Evolutionary conservation across 768 basidiomycete species (phyloP).

Genomic region (Phaeotremella fagi): DNA sequence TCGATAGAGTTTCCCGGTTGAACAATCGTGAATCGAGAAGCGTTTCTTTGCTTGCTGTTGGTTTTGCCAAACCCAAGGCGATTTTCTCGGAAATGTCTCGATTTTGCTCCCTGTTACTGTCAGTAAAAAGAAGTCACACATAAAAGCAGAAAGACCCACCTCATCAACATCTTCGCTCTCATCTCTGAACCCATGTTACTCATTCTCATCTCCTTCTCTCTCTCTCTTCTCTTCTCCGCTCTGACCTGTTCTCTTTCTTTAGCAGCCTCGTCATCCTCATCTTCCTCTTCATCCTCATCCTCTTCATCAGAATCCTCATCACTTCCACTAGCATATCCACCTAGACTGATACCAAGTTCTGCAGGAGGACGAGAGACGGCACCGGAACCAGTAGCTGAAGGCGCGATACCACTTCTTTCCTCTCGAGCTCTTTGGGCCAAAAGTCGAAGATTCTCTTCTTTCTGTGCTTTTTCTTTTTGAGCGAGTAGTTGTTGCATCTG

Average conservation of each 20-base stretch:
- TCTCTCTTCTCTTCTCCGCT: constrained; percentile 82
- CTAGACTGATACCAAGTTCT: constrained; percentile 66
- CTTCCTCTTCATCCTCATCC: constrained; percentile 52
- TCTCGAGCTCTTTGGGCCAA: constrained; percentile 94
- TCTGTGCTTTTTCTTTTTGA: constrained; percentile 93
- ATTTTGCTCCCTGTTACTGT: constrained; percentile 66
- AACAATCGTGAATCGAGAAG: constrained; percentile 96
- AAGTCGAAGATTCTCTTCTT: constrained; percentile 90
- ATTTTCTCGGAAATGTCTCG: constrained; percentile 99
- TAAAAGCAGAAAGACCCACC: constrained; percentile 48
- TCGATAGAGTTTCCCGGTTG: constrained; percentile 85
- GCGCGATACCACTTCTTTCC: constrained; percentile 74
- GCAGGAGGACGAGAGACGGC: constrained; percentile 49
- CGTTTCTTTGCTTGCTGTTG: constrained; percentile 89
- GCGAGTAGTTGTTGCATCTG: constrained; percentile 99
- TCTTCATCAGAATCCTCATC: constrained; percentile 61
- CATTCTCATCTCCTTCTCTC: constrained; percentile 97
- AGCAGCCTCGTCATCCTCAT: constrained; percentile 76
- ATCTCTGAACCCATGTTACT: constrained; percentile 98
- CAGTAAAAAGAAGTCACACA: background rate
- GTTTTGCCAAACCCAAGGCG: constrained; percentile 94
- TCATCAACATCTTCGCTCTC: constrained; percentile 88
- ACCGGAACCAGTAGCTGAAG: constrained; percentile 52
- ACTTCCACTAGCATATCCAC: constrained; percentile 80
- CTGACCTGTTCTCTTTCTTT: constrained; percentile 86